Evolutionary conservation across 306 rosid species (phyloP).

Genomic region (Prunus mongolica): DNA sequence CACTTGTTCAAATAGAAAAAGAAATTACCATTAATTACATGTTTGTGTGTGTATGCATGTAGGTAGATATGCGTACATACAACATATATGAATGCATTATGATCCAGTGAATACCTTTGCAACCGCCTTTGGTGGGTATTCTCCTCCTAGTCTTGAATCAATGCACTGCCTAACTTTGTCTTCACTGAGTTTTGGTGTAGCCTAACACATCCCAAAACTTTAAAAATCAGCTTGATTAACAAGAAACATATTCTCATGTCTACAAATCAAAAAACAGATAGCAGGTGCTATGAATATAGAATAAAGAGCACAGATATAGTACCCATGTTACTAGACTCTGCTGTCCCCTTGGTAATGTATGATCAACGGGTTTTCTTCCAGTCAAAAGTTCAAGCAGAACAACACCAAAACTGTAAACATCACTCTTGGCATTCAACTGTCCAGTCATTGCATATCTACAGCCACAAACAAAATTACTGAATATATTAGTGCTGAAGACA

Average conservation of each 20-base stretch:
- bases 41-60: neutral
- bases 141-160: constrained; percentile 75
- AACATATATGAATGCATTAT: neutral
- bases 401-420: constrained; percentile 88
- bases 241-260: neutral
- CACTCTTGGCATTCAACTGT: constrained; percentile 87
- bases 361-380: constrained; percentile 95
- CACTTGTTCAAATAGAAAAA: neutral
- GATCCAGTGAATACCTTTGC: constrained; percentile 51
- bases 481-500: neutral
- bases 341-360: constrained; percentile 86
- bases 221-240: constrained; percentile 28
- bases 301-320: constrained; percentile 28
- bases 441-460: constrained; percentile 94
- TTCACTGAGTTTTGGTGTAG: constrained; percentile 93
- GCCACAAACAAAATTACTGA: constrained; percentile 19
- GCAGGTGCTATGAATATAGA: neutral
- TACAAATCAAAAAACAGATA: neutral
- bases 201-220: constrained; percentile 44
- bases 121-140: constrained; percentile 80
- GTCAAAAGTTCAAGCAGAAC: constrained; percentile 90
- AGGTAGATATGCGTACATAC: neutral
- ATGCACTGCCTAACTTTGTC: constrained; percentile 86
- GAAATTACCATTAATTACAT: neutral
- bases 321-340: constrained; percentile 96